Conservation (phyloP, 2,329 filamentous ascomycete species). For the Diaporthe batatas region DNA sequence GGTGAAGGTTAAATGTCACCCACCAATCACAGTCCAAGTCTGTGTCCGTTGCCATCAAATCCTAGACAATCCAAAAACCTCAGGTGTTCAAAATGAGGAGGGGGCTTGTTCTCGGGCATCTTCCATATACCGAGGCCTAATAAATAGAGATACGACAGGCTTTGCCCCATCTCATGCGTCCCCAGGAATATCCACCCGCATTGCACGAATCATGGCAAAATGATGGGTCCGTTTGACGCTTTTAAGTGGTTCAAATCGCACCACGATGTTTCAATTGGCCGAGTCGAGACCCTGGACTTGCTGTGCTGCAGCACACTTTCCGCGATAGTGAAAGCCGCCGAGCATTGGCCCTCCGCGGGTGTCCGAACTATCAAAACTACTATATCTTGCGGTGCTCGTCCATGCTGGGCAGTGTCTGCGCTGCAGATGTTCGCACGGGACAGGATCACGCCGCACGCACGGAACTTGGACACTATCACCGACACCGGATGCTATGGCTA, state of each 20-base stretch:
- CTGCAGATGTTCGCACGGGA: too few species aligned
- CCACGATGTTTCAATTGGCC: constrained; percentile 14
- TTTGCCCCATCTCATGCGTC: not conserved
- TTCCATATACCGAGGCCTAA: constrained; percentile 11
- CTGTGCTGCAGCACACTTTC: constrained; percentile 19
- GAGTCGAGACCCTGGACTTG: not conserved
- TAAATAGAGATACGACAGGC: not conserved
- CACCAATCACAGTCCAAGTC: too few species aligned
- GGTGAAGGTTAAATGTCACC: too few species aligned
- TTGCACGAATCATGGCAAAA: not conserved
- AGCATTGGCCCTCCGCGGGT: not conserved
- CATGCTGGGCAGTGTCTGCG: not conserved
- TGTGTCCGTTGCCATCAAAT: not conserved
- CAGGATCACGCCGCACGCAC: not conserved
- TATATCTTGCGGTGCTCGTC: not conserved
- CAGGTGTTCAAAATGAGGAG: too few species aligned
- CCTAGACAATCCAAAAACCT: not conserved
- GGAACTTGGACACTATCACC: too few species aligned
- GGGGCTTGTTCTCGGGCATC: not conserved
- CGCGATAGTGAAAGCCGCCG: constrained; percentile 9
- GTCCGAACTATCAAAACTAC: not conserved
- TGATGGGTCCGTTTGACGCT: not conserved
- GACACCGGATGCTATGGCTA: not conserved
- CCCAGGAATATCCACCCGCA: not conserved
- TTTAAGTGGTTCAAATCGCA: not conserved